A percentile compares a stretch with the other conserved stretches of the same genome.
Evolutionary conservation across 1,284 basidiomycete genomes (phyloP).

Genomic region (Leccinum griseonigrum): DNA sequence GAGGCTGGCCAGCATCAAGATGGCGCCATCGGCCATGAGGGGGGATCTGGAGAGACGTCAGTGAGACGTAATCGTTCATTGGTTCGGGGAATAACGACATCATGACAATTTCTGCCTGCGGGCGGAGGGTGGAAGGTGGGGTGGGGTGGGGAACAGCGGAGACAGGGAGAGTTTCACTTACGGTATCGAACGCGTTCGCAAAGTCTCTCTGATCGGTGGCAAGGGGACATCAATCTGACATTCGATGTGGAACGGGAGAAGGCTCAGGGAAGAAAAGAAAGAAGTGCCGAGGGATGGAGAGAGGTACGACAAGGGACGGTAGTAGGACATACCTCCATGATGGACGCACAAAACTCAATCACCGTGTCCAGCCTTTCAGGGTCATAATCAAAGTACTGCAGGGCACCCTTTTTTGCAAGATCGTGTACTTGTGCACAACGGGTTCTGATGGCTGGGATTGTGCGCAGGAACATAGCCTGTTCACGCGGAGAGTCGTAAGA

Average conservation of each 20-base stretch:
- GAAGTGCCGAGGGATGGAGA: neutral
- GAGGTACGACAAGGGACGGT: neutral
- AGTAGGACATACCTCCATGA: slow-evolving; percentile 64
- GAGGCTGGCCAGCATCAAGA: slow-evolving; percentile 66
- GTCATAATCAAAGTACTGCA: slow-evolving; percentile 87
- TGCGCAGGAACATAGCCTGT: slow-evolving; percentile 75
- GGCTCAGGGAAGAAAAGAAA: neutral
- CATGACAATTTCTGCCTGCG: neutral
- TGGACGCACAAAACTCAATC: slow-evolving; percentile 76
- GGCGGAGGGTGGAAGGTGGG: slow-evolving; percentile 11
- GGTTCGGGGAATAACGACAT: neutral
- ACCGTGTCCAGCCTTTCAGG: slow-evolving; percentile 70
- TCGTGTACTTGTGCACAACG: slow-evolving; percentile 78
- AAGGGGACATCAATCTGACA: neutral
- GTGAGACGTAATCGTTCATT: slow-evolving; percentile 3
- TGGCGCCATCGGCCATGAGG: slow-evolving; percentile 93
- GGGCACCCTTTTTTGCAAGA: slow-evolving; percentile 68
- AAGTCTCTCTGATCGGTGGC: slow-evolving; percentile 70
- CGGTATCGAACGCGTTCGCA: slow-evolving; percentile 63
- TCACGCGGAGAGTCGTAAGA: slow-evolving; percentile 18
- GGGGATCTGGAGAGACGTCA: slow-evolving; percentile 56
- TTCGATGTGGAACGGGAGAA: neutral
- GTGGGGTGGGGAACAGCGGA: neutral
- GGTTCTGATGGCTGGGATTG: slow-evolving; percentile 84
- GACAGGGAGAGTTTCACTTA: slow-evolving; percentile 33